These are phyloP conservation scores for Brettanomyces bruxellensis DNA, from an alignment of 805 yeast species.

Conservation along the genomic window DNA sequence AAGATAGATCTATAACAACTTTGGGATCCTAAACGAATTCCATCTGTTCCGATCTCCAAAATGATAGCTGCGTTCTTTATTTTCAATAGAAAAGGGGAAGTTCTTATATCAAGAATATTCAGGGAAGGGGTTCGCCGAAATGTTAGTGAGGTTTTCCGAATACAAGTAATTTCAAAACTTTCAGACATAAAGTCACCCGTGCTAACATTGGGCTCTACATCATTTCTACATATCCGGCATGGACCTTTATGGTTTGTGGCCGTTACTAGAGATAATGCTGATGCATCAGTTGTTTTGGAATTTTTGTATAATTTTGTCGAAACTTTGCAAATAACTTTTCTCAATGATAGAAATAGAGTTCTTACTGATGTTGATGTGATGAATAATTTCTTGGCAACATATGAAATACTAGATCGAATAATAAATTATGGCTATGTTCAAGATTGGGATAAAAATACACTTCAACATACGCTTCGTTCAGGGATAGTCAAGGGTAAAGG, in stretches of 20 bases:
- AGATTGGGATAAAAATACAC: slow-evolving; percentile 41
- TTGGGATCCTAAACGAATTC: too few species aligned
- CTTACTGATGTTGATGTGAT: slow-evolving; percentile 43
- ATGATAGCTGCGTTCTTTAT: slow-evolving; percentile 85
- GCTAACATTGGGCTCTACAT: slow-evolving; percentile 84
- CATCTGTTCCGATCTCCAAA: background rate
- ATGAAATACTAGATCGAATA: slow-evolving; percentile 71
- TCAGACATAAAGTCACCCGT: slow-evolving; percentile 54
- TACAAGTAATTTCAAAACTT: slow-evolving; percentile 69
- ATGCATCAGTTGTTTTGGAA: slow-evolving; percentile 73
- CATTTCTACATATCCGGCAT: slow-evolving; percentile 68
- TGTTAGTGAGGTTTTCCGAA: slow-evolving; percentile 81
- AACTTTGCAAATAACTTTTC: slow-evolving; percentile 33
- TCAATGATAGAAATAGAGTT: slow-evolving; percentile 20
- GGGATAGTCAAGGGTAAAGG: slow-evolving; percentile 3
- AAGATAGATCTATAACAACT: too few species aligned
- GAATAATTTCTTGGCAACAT: slow-evolving; percentile 58
- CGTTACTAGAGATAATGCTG: slow-evolving; percentile 82
- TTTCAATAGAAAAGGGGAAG: slow-evolving; percentile 67
- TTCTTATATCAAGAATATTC: slow-evolving; percentile 64
- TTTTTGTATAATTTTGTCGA: slow-evolving; percentile 56
- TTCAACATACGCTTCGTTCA: slow-evolving; percentile 21
- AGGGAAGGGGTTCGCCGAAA: slow-evolving; percentile 70
- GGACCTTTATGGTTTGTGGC: slow-evolving; percentile 72
- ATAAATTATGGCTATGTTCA: slow-evolving; percentile 75